phyloP scores from a whole-genome alignment of 2,329 filamentous ascomycete species.

The Cladorrhinum sp. region DNA sequence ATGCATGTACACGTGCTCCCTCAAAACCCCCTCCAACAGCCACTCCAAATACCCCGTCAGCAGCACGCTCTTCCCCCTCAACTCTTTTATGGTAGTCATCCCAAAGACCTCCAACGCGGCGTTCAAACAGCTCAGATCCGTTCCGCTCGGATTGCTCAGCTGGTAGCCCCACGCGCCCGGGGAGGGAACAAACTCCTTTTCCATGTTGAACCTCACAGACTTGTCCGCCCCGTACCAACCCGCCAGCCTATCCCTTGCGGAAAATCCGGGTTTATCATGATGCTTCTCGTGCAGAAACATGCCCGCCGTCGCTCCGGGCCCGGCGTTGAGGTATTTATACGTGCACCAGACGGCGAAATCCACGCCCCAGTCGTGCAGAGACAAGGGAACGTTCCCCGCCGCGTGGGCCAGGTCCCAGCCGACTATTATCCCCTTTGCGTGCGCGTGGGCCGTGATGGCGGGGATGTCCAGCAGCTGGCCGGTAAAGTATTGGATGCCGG shows the following conservation, averaged over 20 bases:
- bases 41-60: slow-evolving; percentile 75
- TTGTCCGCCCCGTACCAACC: slow-evolving; percentile 91
- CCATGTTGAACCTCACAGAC: slow-evolving; percentile 75
- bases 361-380: slow-evolving; percentile 82
- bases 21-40: slow-evolving; percentile 51
- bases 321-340: slow-evolving; percentile 91
- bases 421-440: slow-evolving; percentile 59
- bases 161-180: slow-evolving; percentile 78
- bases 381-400: slow-evolving; percentile 75
- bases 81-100: slow-evolving; percentile 63
- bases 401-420: slow-evolving; percentile 91
- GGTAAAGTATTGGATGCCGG: slow-evolving; percentile 89
- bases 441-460: slow-evolving; percentile 74
- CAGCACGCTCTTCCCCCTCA: slow-evolving; percentile 68
- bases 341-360: slow-evolving; percentile 93
- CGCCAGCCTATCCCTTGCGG: slow-evolving; percentile 58
- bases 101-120: slow-evolving; percentile 73
- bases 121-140: slow-evolving; percentile 73
- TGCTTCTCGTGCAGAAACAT: slow-evolving; percentile 78
- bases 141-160: slow-evolving; percentile 76
- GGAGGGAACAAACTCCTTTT: slow-evolving; percentile 73
- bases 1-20: too few relatives aligned
- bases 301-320: slow-evolving; percentile 76
- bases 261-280: slow-evolving; percentile 54
- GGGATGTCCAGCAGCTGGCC: slow-evolving; percentile 84